Base-by-base conservation (phyloP, 1,284 basidiomycete genomes). In the Erythrobasidium hasegawianum region DNA sequence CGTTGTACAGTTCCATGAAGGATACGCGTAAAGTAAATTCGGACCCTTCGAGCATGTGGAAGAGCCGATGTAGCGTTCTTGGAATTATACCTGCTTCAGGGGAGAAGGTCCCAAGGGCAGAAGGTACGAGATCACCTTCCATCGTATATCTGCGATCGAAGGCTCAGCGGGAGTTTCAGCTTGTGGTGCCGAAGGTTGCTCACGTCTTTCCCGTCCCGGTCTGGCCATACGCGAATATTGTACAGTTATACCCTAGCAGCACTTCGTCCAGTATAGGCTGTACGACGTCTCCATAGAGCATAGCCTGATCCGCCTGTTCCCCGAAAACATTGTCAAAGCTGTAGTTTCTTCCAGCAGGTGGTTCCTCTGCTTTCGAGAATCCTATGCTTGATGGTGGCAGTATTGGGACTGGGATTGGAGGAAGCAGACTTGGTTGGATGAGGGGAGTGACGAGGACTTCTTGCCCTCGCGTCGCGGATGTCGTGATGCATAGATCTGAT, bases 151-250 rank as follows among this genome's bases (percentile, higher is more conserved):
- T 95, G 68, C 13, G 24, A 38, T 22, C 18, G 49, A 20, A n/a
- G n/a, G 18, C 13, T 1, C 16, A 22, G 33, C 1, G 26, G n/a
- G 14, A 4, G 7, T n/a, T 1, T 2, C 4, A 39, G 3, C 16
- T 22, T n/a, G 2, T 49, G 20, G 27, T 20, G 10, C 2, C 5
- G n/a, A 1, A 11, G 7, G 11, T 7, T 41, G 67, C 89, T 75
- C 75, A 96, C 87, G 96, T 98, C 81, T 99, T 99, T 16, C 96
- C 96, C 0, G 96, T 97, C 4, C 96, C 96, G 0, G 96, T 99
- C 78, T 98, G 96, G 2, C 96, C 96, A 75, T 99, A 99, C 1
- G 95, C 95, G 79, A 98, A 98, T 39, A 98, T 82, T 0, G 96
- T 98, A 76, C 96, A 98, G 75, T 98, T 98, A 81, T 97, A 99